phyloP scores from a whole-genome alignment of 2,329 filamentous ascomycete genomes.

The Cercospora berteroae region DNA sequence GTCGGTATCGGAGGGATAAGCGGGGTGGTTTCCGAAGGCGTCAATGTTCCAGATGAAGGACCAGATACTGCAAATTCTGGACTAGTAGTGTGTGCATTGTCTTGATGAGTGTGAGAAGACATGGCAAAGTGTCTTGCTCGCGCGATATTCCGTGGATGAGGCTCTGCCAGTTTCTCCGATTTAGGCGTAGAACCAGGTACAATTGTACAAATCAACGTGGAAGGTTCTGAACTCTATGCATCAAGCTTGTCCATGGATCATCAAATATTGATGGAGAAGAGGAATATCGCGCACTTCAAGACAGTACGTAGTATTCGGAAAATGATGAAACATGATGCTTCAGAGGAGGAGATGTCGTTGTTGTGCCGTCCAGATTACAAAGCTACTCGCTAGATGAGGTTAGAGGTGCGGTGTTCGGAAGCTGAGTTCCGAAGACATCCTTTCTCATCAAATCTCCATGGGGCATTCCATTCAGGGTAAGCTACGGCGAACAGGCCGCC shows the following conservation, averaged over 20 bases:
- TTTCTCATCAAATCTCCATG: too few species aligned
- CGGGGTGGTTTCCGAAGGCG: slow-evolving; percentile 1
- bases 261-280: too few species aligned
- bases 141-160: background rate
- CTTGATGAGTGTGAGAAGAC: background rate
- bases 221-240: background rate
- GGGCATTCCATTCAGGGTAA: too few species aligned
- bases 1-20: background rate
- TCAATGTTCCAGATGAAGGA: background rate
- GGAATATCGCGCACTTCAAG: too few species aligned
- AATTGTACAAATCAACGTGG: background rate
- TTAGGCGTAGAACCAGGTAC: background rate
- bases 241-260: background rate
- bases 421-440: too few species aligned
- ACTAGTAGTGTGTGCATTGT: background rate
- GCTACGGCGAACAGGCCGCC: too few species aligned
- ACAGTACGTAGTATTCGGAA: too few species aligned
- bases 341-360: background rate
- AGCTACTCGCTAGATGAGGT: background rate
- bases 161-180: background rate
- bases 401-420: background rate
- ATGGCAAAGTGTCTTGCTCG: background rate
- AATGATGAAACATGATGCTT: background rate
- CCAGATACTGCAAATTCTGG: background rate
- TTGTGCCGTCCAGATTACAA: background rate